Base-by-base conservation (phyloP, 345 rosid genomes). In the Salix dunnii region DNA sequence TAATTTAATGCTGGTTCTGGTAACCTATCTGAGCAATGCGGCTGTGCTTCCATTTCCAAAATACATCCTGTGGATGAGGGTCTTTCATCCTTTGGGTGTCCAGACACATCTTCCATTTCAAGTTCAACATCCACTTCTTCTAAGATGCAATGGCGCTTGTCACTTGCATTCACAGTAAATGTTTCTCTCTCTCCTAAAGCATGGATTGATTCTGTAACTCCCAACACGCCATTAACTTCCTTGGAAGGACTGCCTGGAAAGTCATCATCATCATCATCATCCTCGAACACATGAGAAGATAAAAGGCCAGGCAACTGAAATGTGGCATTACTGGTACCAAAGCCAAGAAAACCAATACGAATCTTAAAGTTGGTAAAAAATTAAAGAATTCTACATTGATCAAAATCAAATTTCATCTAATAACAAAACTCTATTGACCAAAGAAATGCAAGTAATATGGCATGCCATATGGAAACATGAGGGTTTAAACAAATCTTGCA, bases 101-200 rank as follows among this genome's bases (percentile, higher is more conserved):
- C 91, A 74, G 94, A 92, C 70, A 83, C 92, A 84, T 90, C 96
- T 84, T 93, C 97, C 96, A 91, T 90, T 85, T 90, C 98, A 74
- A 92, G 91, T 81, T 89, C 99, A 76, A 88, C 94, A 78, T 90
- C 94, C 51, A 88, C 91, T 71, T 94, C 96, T 83, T 90, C 92
- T 75, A 96, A 86, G 71, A 90, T 88, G 81, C 90, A 81, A 65
- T 90, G 94, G 36, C 86, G 87, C 85, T 91, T 86, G 79, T 91
- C 92, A 84, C 63, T 87, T 38, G 85, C 86, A 48, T 92, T 86
- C 72, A 71, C 84, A 16, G 67, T 53, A 74, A 58, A 77, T 66
- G 84, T 73, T 82, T 90, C 91, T 70, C 80, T 71, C 74, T 88
- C 94, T 63, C 81, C 85, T 46, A 86, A 77, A 72, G 80, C 81